Evolutionary conservation across 352 stramenopile species (phyloP), one percentile per base, ranked within the genome.

Genomic region (Pythium vanterpoolii): DNA sequence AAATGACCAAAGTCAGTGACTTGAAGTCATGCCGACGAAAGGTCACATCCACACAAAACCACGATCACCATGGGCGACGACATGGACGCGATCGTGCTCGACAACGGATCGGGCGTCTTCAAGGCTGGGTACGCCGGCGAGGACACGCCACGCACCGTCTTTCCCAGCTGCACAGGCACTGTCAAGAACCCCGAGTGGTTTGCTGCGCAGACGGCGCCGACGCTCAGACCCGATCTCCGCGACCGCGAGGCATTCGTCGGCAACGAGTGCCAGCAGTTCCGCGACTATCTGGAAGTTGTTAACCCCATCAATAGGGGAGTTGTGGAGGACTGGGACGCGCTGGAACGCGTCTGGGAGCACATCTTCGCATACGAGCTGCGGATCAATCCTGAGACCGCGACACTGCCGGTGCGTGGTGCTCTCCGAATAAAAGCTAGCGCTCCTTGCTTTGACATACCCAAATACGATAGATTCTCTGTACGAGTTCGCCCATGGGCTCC

Each of bases 111-210:
- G 19, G 83, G 83, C 9, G 73, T 72, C 19, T 55, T 92, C 23
- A 97, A 97, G 64, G 83, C 77, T 7, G 89, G 89, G 0, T 95
- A 90, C 68, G 77, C 81, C 0, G 85, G 88, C 24, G 89, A 97
- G 71, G 89, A 97, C 54, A 74, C 73, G 28, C 89, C 89, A 0
- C 80, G 83, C 7, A 65, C 80, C 14, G 73, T 89, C n/a, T 91
- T 96, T 60, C 64, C 76, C 1, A 73, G 75, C 9, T 87, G 77
- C 47, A 75, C 83, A 0, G 83, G 82, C n/a, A 74, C n/a, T n/a
- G n/a, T n/a, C n/a, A n/a, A 92, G 60, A 89, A 92, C 56, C 77
- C 80, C n/a, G 83, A 93, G 59, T 92, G 78, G 79, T 87, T 94
- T 47, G 72, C 79, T 10, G 72, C 73, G 31, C 77, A 93, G 49